phyloP scores from a whole-genome alignment of 2,329 filamentous ascomycete genomes.

The Pseudocercospora pini-densiflorae region DNA sequence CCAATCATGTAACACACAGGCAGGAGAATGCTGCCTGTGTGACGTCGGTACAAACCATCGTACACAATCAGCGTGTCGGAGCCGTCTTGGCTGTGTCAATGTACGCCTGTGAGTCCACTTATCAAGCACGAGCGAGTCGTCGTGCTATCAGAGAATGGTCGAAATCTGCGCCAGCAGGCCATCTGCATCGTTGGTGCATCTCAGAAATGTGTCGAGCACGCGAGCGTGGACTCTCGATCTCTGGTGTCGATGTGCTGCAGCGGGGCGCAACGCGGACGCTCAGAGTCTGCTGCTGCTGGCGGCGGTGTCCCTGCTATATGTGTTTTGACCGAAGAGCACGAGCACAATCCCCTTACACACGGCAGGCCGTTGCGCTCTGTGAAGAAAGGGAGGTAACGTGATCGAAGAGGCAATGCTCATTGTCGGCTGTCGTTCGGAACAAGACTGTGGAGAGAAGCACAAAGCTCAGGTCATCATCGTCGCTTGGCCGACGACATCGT shows the following conservation, averaged over 20 bases:
- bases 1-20: constrained; percentile 4
- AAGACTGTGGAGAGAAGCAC: not conserved
- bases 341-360: not conserved
- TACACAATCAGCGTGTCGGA: not conserved
- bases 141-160: not conserved
- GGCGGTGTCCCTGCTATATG: constrained; percentile 8
- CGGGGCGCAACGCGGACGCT: not conserved
- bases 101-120: not conserved
- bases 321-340: not conserved
- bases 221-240: not conserved
- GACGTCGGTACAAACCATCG: not conserved
- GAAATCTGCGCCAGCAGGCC: not conserved
- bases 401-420: not conserved
- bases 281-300: not conserved
- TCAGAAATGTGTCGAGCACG: not conserved
- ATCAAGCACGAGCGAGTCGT: not conserved
- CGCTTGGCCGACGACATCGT: constrained; percentile 1
- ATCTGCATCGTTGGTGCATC: not conserved
- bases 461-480: not conserved
- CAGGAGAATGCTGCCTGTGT: not conserved
- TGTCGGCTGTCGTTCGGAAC: not conserved
- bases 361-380: not conserved
- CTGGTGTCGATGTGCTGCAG: not conserved
- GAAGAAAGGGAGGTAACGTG: not conserved
- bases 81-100: constrained; percentile 3